Base-by-base conservation (phyloP, 331 rosid genomes). In the Quercus phellos region DNA sequence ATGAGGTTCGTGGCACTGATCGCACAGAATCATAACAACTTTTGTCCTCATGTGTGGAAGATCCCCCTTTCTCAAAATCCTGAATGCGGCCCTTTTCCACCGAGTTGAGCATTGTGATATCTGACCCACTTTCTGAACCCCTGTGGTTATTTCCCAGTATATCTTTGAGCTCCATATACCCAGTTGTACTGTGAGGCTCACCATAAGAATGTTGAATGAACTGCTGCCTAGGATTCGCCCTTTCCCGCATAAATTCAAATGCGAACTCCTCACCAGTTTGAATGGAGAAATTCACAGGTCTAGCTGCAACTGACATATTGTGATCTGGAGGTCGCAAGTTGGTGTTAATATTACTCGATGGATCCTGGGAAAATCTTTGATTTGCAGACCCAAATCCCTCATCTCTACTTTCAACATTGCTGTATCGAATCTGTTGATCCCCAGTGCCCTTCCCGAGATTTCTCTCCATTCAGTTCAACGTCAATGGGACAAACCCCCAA, bases 261-360 rank as follows among this genome's bases (percentile, higher is more conserved):
- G 90, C 68, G 53, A 87, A 87, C 68, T 87, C 90, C 89, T 87
- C 89, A 8, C 89, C 90, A 35, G 90, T 87, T 81, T 87, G 90
- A 77, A 87, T 85, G 73, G 90, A 87, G 84, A 56, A 87, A 80
- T 87, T 82, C 56, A 76, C 81, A 12, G 89, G 89, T 76, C 84
- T 77, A 51, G 81, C 77, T 55, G 77, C 86, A 76, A 73, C 80
- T 56, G 85, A 73, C 74, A 80, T 72, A 78, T 60, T 82, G 77
- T 77, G 78, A 55, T 83, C 90, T 32, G 90, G 90, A 50, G 89
- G 89, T 14, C 87, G 81, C 72, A 80, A 74, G 64, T 85, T 85
- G 4, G 76, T 72, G 60, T 68, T 82, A 4, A 78, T 69, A 72
- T 83, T 83, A 70, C 84, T 85, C 4, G 85, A 80, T 6, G 89